Conservation (phyloP, 768 basidiomycete species). For the Thelephora aurantiotincta region DNA sequence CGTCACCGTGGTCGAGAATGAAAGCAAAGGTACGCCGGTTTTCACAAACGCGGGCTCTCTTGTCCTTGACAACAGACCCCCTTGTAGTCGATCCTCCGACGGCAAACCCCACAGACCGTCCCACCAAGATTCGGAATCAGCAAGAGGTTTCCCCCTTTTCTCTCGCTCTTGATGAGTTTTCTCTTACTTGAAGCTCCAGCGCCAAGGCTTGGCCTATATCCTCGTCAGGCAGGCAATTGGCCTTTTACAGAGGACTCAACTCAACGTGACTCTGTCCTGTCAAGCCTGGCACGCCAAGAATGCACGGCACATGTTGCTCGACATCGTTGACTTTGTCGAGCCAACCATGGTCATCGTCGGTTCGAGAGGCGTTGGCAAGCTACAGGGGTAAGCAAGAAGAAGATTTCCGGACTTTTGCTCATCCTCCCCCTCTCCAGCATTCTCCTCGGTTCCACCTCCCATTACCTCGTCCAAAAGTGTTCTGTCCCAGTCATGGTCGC, state of each 20-base stretch:
- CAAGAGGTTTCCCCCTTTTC: slow-evolving; percentile 44
- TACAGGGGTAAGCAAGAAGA: slow-evolving; percentile 78
- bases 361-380: slow-evolving; percentile 75
- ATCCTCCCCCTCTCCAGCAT: slow-evolving; percentile 35
- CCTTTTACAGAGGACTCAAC: slow-evolving; percentile 77
- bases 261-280: slow-evolving; percentile 79
- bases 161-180: not conserved
- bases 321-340: slow-evolving; percentile 67
- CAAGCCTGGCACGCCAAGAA: slow-evolving; percentile 99
- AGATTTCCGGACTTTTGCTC: not conserved
- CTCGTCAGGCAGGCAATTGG: slow-evolving; percentile 82
- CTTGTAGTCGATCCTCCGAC: slow-evolving; percentile 48
- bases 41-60: not conserved
- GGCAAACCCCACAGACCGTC: slow-evolving; percentile 60
- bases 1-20: slow-evolving; percentile 87
- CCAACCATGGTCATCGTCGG: slow-evolving; percentile 93
- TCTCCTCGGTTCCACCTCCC: slow-evolving; percentile 86
- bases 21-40: slow-evolving; percentile 54
- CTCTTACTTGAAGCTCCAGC: slow-evolving; percentile 26
- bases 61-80: slow-evolving; percentile 1
- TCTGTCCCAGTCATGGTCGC: slow-evolving; percentile 97
- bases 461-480: slow-evolving; percentile 89
- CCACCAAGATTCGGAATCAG: slow-evolving; percentile 72
- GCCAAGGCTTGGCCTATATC: slow-evolving; percentile 79
- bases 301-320: slow-evolving; percentile 75